Evolutionary conservation across 176 grass and related monocot species (phyloP).

Genomic region (Rhynchospora tenuis): DNA sequence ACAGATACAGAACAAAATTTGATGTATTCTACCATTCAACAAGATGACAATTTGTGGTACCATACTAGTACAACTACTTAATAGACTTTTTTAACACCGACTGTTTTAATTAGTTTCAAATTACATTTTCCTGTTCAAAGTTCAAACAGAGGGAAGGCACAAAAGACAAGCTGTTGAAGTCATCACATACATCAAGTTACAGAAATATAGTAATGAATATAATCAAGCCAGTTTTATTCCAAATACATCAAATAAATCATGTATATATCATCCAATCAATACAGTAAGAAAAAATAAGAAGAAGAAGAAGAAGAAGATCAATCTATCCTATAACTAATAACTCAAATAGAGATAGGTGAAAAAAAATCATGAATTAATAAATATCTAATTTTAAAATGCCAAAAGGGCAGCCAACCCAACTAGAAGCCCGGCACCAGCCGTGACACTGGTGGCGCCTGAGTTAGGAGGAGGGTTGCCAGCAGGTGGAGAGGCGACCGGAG

Average conservation of each 20-base stretch:
- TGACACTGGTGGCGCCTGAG: not conserved
- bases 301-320: not conserved
- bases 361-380: not conserved
- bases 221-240: constrained; percentile 1
- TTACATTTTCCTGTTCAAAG: not conserved
- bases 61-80: not conserved
- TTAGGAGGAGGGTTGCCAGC: not conserved
- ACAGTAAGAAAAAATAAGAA: not conserved
- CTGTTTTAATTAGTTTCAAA: not conserved
- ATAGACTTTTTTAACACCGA: not conserved
- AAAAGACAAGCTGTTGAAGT: not conserved
- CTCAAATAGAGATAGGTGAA: not conserved
- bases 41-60: not conserved
- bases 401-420: constrained; percentile 12
- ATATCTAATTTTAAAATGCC: constrained; percentile 1
- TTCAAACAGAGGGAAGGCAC: not conserved
- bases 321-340: not conserved
- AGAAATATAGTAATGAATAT: constrained; percentile 1
- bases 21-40: not conserved
- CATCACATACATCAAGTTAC: not conserved
- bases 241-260: constrained; percentile 18
- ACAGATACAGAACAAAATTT: not conserved
- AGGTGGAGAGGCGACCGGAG: not conserved
- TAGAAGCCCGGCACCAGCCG: not conserved
- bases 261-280: not conserved